Evolutionary conservation across 2,329 filamentous ascomycete genomes (phyloP).

Genomic region (Plectosphaerella plurivora): DNA sequence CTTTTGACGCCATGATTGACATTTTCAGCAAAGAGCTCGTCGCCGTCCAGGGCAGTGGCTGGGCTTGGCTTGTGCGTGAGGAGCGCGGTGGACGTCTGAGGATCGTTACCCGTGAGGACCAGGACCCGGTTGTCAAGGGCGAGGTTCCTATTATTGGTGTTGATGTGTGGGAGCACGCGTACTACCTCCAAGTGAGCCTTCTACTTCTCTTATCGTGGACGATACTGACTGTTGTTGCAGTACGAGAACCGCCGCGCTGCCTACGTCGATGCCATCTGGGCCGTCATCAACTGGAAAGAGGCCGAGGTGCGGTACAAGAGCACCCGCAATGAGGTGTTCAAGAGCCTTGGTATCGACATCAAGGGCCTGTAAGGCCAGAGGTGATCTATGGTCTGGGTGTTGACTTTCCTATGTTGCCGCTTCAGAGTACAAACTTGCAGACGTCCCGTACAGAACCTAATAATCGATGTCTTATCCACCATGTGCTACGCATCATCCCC

Average conservation of each 20-base stretch:
- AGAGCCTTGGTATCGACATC: too few relatives aligned
- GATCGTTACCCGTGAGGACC: slow-evolving; percentile 60
- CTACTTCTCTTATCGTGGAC: neutral
- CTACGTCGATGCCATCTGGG: slow-evolving; percentile 50
- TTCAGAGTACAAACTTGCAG: too few relatives aligned
- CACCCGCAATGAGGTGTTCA: neutral
- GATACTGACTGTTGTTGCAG: slow-evolving; percentile 14
- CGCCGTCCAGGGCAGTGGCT: slow-evolving; percentile 61
- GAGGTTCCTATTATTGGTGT: slow-evolving; percentile 52
- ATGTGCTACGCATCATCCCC: too few relatives aligned
- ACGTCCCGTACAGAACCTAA: too few relatives aligned
- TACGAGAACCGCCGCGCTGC: slow-evolving; percentile 46
- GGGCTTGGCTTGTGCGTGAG: slow-evolving; percentile 61
- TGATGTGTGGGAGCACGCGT: slow-evolving; percentile 63
- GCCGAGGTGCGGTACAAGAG: slow-evolving; percentile 37
- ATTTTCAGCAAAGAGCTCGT: slow-evolving; percentile 51
- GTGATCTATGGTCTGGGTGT: too few relatives aligned
- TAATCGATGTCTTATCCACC: too few relatives aligned
- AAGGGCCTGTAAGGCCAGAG: too few relatives aligned
- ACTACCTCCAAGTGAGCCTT: slow-evolving; percentile 41
- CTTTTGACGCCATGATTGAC: slow-evolving; percentile 44
- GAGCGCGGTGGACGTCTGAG: slow-evolving; percentile 17
- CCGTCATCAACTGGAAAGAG: slow-evolving; percentile 49
- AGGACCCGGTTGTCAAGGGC: slow-evolving; percentile 51
- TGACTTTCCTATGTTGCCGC: too few relatives aligned